Base-by-base conservation (phyloP, 768 basidiomycete genomes). In the Dioszegia hungarica region DNA sequence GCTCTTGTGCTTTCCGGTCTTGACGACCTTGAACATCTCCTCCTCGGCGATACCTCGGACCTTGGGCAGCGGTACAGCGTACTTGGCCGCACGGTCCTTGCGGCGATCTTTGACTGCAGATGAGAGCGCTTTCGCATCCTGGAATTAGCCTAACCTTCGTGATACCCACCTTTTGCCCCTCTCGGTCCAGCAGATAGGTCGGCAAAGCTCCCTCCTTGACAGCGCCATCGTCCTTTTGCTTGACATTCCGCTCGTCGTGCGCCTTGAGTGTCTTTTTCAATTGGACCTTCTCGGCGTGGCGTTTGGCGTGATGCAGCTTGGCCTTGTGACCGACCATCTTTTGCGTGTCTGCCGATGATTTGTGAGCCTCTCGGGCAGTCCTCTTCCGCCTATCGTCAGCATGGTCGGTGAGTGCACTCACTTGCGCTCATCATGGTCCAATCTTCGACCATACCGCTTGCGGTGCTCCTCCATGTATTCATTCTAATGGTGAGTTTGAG, bases 261-360 rank as follows among this genome's bases (percentile, higher is more conserved):
- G 92, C 92, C 77, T 95, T 97, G 77, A 99, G 87, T n/a, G 91
- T 93, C 81, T 98, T 99, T 79, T 91, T 94, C 79, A 99, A 87
- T 72, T 92, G 90, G 41, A 99, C 90, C 80, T 98, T 99, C 79
- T 99, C 90, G 28, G 90, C 85, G 79, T 98, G 90, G 59, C 94
- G 87, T 77, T 87, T 93, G 34, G 90, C 90, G 71, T 99, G 95
- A 8, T 97, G 85, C n/a, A 98, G 81, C 78, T 99, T 99, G 63
- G 92, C 95, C 79, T 94, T 97, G 65, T 95, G 80, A 77, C 95
- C 95, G 69, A 95, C 94, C 31, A 89, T 84, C 75, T 92, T 91
- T 78, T 98, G 94, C 15, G 94, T 90, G 50, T 83, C 78, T 17
- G 86, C 84, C 37, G 95, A 98, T 17, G 85, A 79, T 61, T 79